phyloP scores from a whole-genome alignment of 2,329 filamentous ascomycete genomes.

The Scytalidium lignicola region DNA sequence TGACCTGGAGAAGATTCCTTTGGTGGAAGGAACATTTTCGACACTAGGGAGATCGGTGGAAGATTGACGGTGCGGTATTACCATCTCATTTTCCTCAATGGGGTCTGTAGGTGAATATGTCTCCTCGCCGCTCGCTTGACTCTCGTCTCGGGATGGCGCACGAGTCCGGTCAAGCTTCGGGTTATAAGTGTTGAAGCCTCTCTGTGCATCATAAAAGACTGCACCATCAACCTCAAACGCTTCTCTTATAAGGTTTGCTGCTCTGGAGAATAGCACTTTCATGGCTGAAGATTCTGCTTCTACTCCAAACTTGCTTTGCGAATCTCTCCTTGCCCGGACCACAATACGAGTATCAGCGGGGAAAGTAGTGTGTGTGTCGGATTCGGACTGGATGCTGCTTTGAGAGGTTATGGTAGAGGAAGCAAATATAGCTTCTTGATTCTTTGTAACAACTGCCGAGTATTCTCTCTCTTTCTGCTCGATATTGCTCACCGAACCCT shows the following conservation, averaged over 20 bases:
- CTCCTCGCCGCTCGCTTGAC: slow-evolving; percentile 14
- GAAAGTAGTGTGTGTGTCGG: not conserved
- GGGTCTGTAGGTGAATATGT: slow-evolving; percentile 2
- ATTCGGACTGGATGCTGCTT: not conserved
- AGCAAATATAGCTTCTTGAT: slow-evolving; percentile 13
- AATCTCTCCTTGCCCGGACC: not conserved
- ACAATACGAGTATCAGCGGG: not conserved
- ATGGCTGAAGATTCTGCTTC: slow-evolving; percentile 21
- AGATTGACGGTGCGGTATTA: slow-evolving; percentile 2
- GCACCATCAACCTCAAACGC: slow-evolving; percentile 28
- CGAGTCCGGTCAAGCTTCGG: not conserved
- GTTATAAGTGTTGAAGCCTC: slow-evolving; percentile 18
- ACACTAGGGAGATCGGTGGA: not conserved
- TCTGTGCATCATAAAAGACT: slow-evolving; percentile 28
- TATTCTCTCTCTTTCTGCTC: slow-evolving; percentile 22
- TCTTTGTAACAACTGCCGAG: slow-evolving; percentile 12
- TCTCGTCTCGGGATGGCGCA: slow-evolving; percentile 4
- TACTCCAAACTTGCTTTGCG: slow-evolving; percentile 6
- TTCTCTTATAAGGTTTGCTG: slow-evolving; percentile 27
- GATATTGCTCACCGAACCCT: slow-evolving; percentile 7
- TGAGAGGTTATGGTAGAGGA: not conserved
- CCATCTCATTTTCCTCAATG: not conserved
- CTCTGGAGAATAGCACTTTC: slow-evolving; percentile 24
- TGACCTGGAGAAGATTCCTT: slow-evolving; percentile 13
- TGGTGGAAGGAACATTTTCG: slow-evolving; percentile 1